Evolutionary conservation across 2,329 filamentous ascomycete genomes (phyloP).

Genomic region (Hypoxylon sp.): DNA sequence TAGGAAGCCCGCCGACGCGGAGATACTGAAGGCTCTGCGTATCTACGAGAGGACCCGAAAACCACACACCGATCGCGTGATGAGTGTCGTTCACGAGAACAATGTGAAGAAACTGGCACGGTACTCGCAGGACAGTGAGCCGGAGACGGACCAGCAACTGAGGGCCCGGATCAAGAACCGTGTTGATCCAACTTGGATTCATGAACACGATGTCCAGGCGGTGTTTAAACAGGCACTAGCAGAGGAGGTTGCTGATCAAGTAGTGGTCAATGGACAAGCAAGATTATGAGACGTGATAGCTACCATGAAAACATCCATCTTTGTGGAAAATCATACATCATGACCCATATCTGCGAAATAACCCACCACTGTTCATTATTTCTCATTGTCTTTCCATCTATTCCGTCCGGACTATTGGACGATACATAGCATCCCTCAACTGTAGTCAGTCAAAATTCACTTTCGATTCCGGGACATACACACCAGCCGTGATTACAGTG

Average conservation of each 20-base stretch:
- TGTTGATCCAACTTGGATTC: slow-evolving; percentile 60
- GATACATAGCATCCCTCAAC: neutral
- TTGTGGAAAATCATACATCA: no score
- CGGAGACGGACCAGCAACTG: slow-evolving; percentile 58
- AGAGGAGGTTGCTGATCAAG: slow-evolving; percentile 1
- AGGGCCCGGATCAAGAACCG: slow-evolving; percentile 55
- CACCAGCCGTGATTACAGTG: neutral
- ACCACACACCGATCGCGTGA: slow-evolving; percentile 58
- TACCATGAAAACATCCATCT: no score
- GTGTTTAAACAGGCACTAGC: slow-evolving; percentile 52
- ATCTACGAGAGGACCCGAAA: slow-evolving; percentile 62
- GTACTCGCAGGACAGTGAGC: slow-evolving; percentile 30
- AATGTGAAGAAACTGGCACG: slow-evolving; percentile 51
- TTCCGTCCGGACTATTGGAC: neutral
- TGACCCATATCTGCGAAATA: no score
- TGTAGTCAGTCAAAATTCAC: neutral
- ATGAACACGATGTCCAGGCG: slow-evolving; percentile 62
- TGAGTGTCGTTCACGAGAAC: slow-evolving; percentile 54
- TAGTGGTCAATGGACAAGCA: slow-evolving; percentile 4
- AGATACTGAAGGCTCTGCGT: slow-evolving; percentile 53
- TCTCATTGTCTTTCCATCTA: neutral
- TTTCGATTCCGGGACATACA: neutral
- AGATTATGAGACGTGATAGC: slow-evolving; percentile 12
- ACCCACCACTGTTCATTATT: no score
- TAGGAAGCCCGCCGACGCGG: slow-evolving; percentile 19